Evolutionary conservation across 2,329 filamentous ascomycete species (phyloP), one percentile per base, ranked within the genome.

Genomic region (Fusarium avenaceum): DNA sequence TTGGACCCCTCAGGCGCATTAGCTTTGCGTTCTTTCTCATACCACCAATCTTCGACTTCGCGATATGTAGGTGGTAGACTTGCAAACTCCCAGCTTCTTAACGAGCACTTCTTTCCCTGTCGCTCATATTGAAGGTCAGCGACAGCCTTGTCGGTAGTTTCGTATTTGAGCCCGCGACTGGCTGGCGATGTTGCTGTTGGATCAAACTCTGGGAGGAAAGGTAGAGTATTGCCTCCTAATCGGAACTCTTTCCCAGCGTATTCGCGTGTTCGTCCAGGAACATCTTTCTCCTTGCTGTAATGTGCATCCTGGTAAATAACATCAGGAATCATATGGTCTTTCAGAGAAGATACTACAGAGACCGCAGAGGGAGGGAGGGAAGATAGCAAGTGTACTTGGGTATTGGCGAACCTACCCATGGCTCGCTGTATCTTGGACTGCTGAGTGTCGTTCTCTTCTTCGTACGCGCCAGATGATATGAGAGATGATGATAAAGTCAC

Each of bases 241-340:
- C 88, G 90, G 76, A 96, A 97, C 72, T 96, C 92, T 70, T 89
- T 89, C 5, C 95, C 95, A 8, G 92, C 95, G 79, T 97, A 98
- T 78, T 97, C 93, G 53, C 93, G 86, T 32, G 85, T 79, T 53
- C 90, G 87, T 39, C 90, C 85, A 14, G 94, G 94, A 0, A 97
- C 91, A 78, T 98, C 96, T 50, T 84, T 85, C 64, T 96, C 93
- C 28, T 92, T 85, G 71, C 94, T 92, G 76, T 97, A 98, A 74
- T 90, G 94, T 1, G 94, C 90, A 75, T 94, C 90, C 77, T 94
- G 92, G 67, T 97, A 96, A 48, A 97, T 86, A 15, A 92, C 85
- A 59, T 90, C 84, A 1, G 92, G 91, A 10, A 89, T 42, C 15
- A 63, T 39, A 32, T 74, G 44, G 2, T 75, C 74, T 10, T 68